Evolutionary conservation across 495 filamentous ascomycete species (phyloP).

Genomic region (Penicillium chermesinum): DNA sequence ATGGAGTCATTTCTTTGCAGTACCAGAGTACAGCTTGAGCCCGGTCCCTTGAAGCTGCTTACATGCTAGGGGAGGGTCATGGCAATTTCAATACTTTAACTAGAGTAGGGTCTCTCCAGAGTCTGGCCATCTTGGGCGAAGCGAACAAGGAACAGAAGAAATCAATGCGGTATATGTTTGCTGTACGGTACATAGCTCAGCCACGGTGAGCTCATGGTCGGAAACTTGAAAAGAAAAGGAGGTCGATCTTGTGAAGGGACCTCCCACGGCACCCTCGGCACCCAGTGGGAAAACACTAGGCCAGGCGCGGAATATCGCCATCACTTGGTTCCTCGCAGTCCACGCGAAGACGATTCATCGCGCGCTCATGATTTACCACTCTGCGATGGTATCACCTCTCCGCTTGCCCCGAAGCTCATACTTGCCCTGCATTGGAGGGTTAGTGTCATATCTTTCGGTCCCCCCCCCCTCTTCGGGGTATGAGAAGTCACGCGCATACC

Average conservation of each 20-base stretch:
- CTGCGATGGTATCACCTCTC: constrained; percentile 70
- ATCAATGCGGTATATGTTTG: constrained; percentile 38
- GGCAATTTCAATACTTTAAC: too few relatives aligned
- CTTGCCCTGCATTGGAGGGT: constrained; percentile 60
- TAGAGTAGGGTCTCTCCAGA: too few relatives aligned
- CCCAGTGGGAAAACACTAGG: neutral
- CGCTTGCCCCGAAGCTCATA: constrained; percentile 82
- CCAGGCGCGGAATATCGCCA: neutral
- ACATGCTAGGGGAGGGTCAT: too few relatives aligned
- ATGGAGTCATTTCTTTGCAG: too few relatives aligned
- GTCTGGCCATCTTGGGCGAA: too few relatives aligned
- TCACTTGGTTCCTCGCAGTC: neutral
- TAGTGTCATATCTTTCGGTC: neutral
- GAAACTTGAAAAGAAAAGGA: constrained; percentile 13
- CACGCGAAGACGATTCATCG: constrained; percentile 2
- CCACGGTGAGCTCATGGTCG: constrained; percentile 8
- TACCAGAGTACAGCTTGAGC: too few relatives aligned
- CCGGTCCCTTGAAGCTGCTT: too few relatives aligned
- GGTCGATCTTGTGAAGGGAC: constrained; percentile 2
- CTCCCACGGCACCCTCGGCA: neutral
- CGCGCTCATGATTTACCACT: constrained; percentile 51
- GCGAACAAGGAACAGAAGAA: constrained; percentile 14
- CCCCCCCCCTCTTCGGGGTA: neutral
- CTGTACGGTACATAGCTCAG: constrained; percentile 34
- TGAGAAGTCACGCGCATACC: constrained; percentile 51